Percentiles rank a stretch among this genome's conserved stretches.
phyloP scores from a whole-genome alignment of 2,329 filamentous ascomycete genomes.

The Colletotrichum eleusines region DNA sequence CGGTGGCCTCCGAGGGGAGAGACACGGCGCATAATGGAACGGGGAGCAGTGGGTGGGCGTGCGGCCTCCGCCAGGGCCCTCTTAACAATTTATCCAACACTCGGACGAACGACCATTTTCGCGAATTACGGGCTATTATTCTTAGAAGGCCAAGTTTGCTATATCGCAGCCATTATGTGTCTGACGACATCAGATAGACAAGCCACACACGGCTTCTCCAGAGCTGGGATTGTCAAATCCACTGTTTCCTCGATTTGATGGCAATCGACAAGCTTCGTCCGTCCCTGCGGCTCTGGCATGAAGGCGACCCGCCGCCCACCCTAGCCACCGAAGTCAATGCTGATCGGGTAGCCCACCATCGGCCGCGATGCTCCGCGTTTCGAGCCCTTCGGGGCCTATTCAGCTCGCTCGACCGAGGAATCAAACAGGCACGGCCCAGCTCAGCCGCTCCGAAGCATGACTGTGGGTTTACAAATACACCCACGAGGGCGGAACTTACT shows the following conservation, averaged over 20 bases:
- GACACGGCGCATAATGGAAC: constrained; percentile 26
- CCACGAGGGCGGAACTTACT: constrained; percentile 23
- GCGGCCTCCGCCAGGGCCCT: constrained; percentile 35
- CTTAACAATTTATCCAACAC: constrained; percentile 37
- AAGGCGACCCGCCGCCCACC: constrained; percentile 31
- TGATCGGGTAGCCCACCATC: constrained; percentile 26
- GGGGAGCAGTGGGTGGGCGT: constrained; percentile 30
- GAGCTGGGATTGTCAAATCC: constrained; percentile 13
- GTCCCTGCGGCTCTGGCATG: constrained; percentile 40
- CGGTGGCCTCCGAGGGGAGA: constrained; percentile 10
- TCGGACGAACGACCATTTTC: constrained; percentile 22
- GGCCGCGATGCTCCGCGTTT: constrained; percentile 32
- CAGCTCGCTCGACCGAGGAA: constrained; percentile 16
- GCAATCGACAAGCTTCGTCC: constrained; percentile 18
- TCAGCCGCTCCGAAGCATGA: constrained; percentile 34
- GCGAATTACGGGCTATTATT: constrained; percentile 32
- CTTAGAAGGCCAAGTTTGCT: constrained; percentile 28
- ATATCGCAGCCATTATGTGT: constrained; percentile 19
- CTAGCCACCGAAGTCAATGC: constrained; percentile 35
- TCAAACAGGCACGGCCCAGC: constrained; percentile 15
- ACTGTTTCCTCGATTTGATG: constrained; percentile 31
- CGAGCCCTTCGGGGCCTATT: constrained; percentile 5
- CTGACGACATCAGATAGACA: constrained; percentile 35
- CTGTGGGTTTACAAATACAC: constrained; percentile 33
- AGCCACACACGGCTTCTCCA: constrained; percentile 38